phyloP scores from a whole-genome alignment of 768 basidiomycete genomes.

The Suillus paluster region DNA sequence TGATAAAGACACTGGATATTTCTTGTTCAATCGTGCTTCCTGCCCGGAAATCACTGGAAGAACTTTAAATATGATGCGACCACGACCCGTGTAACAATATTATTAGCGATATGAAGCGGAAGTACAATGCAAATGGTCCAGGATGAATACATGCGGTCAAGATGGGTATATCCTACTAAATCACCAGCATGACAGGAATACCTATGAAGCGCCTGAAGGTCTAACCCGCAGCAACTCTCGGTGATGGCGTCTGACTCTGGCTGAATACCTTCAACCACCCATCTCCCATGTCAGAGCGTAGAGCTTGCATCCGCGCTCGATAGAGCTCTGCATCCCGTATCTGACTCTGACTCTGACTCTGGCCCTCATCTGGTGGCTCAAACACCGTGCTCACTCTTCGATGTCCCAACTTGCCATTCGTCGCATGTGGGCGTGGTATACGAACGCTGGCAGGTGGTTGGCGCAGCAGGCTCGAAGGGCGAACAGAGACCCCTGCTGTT shows the following conservation, averaged over 20 bases:
- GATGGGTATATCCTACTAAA: constrained; percentile 4
- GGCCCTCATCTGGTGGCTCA: constrained; percentile 38
- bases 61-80: constrained; percentile 1
- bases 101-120: not conserved
- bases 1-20: not conserved
- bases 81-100: not conserved
- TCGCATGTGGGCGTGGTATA: constrained; percentile 19
- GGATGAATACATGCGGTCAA: not conserved
- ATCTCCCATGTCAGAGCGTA: constrained; percentile 89
- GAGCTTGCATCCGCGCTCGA: constrained; percentile 75
- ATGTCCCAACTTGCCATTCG: constrained; percentile 14
- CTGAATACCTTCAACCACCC: constrained; percentile 87
- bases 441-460: constrained; percentile 24
- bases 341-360: constrained; percentile 36
- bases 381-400: constrained; percentile 47
- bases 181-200: not conserved
- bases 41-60: not conserved
- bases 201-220: not conserved
- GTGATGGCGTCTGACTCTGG: constrained; percentile 50
- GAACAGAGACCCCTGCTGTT: not conserved
- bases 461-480: constrained; percentile 4
- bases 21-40: not conserved
- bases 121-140: not conserved
- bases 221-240: constrained; percentile 17
- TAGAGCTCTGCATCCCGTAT: constrained; percentile 69